A percentile compares a stretch with the other conserved stretches of the same genome.
phyloP scores from a whole-genome alignment of 345 rosid species.

The Sonneratia alba region DNA sequence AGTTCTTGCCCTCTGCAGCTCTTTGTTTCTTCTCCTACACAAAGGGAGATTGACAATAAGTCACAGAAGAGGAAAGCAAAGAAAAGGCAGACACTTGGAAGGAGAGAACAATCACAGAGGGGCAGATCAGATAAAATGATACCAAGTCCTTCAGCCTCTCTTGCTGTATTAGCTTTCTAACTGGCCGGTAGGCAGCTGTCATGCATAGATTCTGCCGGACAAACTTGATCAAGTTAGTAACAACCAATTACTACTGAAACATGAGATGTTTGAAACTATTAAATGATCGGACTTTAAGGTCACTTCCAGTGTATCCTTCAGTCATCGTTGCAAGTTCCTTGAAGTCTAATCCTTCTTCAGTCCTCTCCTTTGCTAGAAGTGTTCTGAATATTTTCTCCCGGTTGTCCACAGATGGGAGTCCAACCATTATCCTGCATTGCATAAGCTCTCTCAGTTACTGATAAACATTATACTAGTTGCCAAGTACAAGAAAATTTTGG shows the following conservation, averaged over 20 bases:
- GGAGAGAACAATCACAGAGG: not conserved
- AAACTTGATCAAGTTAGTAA: not conserved
- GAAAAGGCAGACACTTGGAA: not conserved
- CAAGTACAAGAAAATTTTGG: not conserved
- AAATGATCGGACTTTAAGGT: slow-evolving; percentile 51
- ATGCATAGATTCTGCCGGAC: slow-evolving; percentile 60
- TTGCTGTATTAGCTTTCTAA: slow-evolving; percentile 74
- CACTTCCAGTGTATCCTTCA: slow-evolving; percentile 80
- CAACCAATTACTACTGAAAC: not conserved
- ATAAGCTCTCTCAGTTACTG: slow-evolving; percentile 8
- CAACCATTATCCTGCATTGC: slow-evolving; percentile 63
- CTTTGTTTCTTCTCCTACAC: slow-evolving; percentile 50
- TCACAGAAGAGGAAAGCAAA: not conserved
- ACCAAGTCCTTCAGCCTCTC: slow-evolving; percentile 67
- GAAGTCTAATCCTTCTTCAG: slow-evolving; percentile 45
- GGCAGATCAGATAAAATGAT: not conserved
- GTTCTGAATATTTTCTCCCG: slow-evolving; percentile 66
- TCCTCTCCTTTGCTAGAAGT: slow-evolving; percentile 58
- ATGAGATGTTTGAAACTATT: not conserved
- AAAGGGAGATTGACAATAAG: not conserved
- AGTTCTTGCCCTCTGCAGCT: slow-evolving; percentile 11
- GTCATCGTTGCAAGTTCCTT: slow-evolving; percentile 74
- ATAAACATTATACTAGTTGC: not conserved
- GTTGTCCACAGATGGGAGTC: slow-evolving; percentile 57
- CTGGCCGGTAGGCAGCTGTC: slow-evolving; percentile 85